phyloP scores from a whole-genome alignment of 306 rosid genomes.

The Echinosophora koreensis region DNA sequence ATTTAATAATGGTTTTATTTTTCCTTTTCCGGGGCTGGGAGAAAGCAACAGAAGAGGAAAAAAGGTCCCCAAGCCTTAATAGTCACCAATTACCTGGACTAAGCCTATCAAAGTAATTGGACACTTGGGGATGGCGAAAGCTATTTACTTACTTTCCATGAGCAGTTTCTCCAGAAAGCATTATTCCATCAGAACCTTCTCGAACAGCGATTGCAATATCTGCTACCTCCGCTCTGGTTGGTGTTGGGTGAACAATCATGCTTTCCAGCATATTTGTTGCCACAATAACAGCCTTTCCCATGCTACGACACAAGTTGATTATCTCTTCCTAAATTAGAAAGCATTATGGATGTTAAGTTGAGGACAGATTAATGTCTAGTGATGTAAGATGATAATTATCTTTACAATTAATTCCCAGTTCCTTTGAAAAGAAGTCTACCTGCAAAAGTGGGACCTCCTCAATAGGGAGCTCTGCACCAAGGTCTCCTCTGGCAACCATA shows the following conservation, averaged over 20 bases:
- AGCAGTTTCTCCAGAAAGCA: conserved; percentile 99
- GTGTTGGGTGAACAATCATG: conserved; percentile 99
- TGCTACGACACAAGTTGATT: conserved; percentile 86
- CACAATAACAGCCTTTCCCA: conserved; percentile 99
- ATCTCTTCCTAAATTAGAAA: conserved; percentile 81
- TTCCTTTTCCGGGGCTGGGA: neutral
- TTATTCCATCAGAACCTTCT: conserved; percentile 96
- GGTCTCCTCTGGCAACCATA: conserved; percentile 72
- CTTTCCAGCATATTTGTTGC: conserved; percentile 99
- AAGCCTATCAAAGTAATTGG: conserved; percentile 18
- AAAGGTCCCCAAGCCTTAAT: neutral
- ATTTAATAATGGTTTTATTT: neutral
- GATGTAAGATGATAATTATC: conserved; percentile 1
- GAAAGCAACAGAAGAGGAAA: neutral
- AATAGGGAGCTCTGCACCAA: conserved; percentile 68
- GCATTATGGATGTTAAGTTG: conserved; percentile 38
- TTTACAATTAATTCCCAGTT: neutral
- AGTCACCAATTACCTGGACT: neutral
- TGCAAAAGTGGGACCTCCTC: conserved; percentile 68
- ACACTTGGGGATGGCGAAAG: neutral
- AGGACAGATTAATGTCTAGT: conserved; percentile 27
- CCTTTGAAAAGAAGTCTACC: conserved; percentile 38
- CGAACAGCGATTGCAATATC: conserved; percentile 99
- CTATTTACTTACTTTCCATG: conserved; percentile 87
- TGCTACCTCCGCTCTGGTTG: conserved; percentile 98